phyloP scores from a whole-genome alignment of 345 rosid genomes.

The Murraya koenigii region DNA sequence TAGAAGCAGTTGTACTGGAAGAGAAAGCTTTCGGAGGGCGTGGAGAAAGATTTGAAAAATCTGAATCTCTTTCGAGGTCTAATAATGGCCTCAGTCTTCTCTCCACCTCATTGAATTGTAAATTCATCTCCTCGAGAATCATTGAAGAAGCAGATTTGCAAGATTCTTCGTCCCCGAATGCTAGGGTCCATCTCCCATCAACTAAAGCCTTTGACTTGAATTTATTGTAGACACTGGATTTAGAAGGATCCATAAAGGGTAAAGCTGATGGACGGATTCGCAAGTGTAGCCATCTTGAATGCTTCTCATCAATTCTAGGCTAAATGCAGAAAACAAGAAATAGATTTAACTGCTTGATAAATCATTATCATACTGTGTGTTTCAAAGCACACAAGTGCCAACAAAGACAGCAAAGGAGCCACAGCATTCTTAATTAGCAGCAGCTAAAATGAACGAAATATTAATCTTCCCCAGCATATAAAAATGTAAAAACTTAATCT shows the following conservation, averaged over 20 bases:
- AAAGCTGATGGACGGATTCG: slow-evolving; percentile 78
- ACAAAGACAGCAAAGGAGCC: background rate
- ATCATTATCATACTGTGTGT: background rate
- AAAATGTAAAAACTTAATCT: background rate
- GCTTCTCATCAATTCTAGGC: slow-evolving; percentile 87
- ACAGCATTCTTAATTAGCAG: background rate
- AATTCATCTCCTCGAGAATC: slow-evolving; percentile 58
- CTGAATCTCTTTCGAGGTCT: slow-evolving; percentile 45
- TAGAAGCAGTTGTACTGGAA: slow-evolving; percentile 8
- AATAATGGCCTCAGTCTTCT: slow-evolving; percentile 68
- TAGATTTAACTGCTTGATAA: background rate
- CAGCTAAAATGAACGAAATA: background rate
- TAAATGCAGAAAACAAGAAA: slow-evolving; percentile 26
- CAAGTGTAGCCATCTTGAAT: slow-evolving; percentile 83
- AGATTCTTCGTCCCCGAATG: slow-evolving; percentile 76
- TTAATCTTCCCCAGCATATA: background rate
- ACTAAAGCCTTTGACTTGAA: slow-evolving; percentile 62
- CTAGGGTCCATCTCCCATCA: slow-evolving; percentile 95
- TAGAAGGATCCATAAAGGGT: slow-evolving; percentile 59
- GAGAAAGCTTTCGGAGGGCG: slow-evolving; percentile 20
- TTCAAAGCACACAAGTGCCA: background rate
- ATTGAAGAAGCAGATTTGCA: slow-evolving; percentile 72
- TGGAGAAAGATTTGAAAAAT: slow-evolving; percentile 23
- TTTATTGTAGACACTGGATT: slow-evolving; percentile 36
- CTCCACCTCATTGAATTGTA: slow-evolving; percentile 69